Evolutionary conservation across 2,329 filamentous ascomycete genomes (phyloP).

Genomic region (Zarea fungicola): DNA sequence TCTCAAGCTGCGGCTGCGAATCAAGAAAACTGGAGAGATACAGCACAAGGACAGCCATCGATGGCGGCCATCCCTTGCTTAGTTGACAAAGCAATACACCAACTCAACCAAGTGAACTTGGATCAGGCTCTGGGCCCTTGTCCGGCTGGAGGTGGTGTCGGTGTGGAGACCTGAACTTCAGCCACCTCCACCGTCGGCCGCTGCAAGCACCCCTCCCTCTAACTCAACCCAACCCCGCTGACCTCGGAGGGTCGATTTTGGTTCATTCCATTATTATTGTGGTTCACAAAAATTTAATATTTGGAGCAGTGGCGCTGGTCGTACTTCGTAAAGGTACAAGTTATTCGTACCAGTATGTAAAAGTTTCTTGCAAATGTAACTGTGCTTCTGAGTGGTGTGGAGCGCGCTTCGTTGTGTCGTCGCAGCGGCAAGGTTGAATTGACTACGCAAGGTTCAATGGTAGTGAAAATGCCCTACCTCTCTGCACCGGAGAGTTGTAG

Average conservation of each 20-base stretch:
- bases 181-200: background rate
- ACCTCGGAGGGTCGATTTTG: background rate
- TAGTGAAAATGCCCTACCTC: no score
- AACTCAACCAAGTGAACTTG: conserved; percentile 2
- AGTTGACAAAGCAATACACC: background rate
- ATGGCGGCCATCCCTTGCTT: no score
- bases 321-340: background rate
- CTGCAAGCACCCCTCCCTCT: background rate
- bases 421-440: background rate
- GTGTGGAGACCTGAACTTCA: conserved; percentile 1
- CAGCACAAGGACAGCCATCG: no score
- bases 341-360: background rate
- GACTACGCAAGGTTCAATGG: background rate
- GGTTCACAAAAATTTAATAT: background rate
- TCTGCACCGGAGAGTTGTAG: no score
- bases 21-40: no score
- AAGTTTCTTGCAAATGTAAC: background rate
- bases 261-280: conserved; percentile 6
- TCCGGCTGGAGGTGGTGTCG: conserved; percentile 4
- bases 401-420: background rate
- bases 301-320: background rate
- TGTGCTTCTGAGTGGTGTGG: background rate
- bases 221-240: background rate
- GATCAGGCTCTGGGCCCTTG: conserved; percentile 11
- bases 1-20: no score